phyloP scores from a whole-genome alignment of 2,329 filamentous ascomycete species.

The Aspergillus versicolor region DNA sequence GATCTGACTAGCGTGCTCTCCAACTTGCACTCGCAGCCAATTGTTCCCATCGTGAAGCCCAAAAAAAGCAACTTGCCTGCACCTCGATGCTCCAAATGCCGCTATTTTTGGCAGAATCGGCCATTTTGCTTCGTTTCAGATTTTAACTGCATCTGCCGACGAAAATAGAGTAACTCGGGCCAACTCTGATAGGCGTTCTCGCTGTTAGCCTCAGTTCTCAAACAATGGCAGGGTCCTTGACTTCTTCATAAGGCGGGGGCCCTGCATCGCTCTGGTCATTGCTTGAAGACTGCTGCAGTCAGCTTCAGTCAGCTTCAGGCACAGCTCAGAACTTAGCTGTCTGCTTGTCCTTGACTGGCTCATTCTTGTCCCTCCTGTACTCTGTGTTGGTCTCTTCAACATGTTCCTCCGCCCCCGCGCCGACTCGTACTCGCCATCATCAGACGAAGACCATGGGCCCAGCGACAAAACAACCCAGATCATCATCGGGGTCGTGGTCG shows the following conservation, averaged over 20 bases:
- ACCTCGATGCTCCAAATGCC: not conserved
- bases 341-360: not conserved
- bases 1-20: not conserved
- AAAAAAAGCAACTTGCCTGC: not conserved
- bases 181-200: not conserved
- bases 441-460: not conserved
- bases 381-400: not conserved
- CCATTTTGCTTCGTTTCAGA: slow-evolving; percentile 9
- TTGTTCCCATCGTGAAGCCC: not conserved
- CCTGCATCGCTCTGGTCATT: not conserved
- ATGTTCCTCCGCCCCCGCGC: slow-evolving; percentile 1
- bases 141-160: slow-evolving; percentile 5
- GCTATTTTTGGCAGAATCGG: slow-evolving; percentile 10
- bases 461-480: slow-evolving; percentile 17
- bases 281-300: not conserved
- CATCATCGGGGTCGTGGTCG: slow-evolving; percentile 31
- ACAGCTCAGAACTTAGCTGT: not conserved
- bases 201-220: not conserved
- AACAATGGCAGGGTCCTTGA: not conserved
- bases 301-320: not conserved
- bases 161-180: slow-evolving; percentile 13
- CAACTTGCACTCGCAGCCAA: slow-evolving; percentile 9
- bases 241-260: slow-evolving; percentile 5
- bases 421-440: not conserved
- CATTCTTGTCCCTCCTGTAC: not conserved